Evolutionary conservation across 2,329 filamentous ascomycete species (phyloP), one percentile per base, ranked within the genome.

Genomic region (Scleromitrula shiraiana): DNA sequence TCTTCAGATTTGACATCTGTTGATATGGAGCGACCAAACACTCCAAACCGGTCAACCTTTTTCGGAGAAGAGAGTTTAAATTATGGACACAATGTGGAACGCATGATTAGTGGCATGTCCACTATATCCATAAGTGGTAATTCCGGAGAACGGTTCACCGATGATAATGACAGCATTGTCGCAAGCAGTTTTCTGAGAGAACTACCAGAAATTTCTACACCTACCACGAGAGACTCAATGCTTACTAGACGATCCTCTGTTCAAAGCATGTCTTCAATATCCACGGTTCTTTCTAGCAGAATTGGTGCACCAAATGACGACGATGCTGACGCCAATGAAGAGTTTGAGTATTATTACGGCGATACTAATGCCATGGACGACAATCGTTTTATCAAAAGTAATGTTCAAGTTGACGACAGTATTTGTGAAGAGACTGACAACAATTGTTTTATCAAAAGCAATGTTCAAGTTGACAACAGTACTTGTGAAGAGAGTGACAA

Each of bases 1-100:
- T 41, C 52, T 12, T 53, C 50, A 5, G 48, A 51, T 22, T 14
- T 53, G 10, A 53, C 44, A n/a, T 54, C 50, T 8, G 12, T 53
- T 5, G 26, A 53, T 29, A 32, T 35, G 23, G 29, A 35, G 8
- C 37, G 29, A 8, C 45, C 38, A 15, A 20, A 39, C 2, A 41
- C 45, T 6, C 45, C 45, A 8, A 47, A 35, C 6, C 45, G 35
- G n/a, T 32, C 37, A 8, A 22, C n/a, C 7, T 42, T 41, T 6
- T 42, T 41, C n/a, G 22, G 22, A 9, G 32, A 42, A 37, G 10
- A 35, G 9, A 23, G 42, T 26, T 6, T 32, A 19, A 12, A 35
- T 19, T 36, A 47, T 19, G 17, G 32, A 9, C 23, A 14, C 20
- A 41, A 17, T 10, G 15, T 43, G 8, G 26, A 36, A 19, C 29